Evolutionary conservation across 2,329 filamentous ascomycete species (phyloP).

Genomic region (Podosphaera fusca): DNA sequence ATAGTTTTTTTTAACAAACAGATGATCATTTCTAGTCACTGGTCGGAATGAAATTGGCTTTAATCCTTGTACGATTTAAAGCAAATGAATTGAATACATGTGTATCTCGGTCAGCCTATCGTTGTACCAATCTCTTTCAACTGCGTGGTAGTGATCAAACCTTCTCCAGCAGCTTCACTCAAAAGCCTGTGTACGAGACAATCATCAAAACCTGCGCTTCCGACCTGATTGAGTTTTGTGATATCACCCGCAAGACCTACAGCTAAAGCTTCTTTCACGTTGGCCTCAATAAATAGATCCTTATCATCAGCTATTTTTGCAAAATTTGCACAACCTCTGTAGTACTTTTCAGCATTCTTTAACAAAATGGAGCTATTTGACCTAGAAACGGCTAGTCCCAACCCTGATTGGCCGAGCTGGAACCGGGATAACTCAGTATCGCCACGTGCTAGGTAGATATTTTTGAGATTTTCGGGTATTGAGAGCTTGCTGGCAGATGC

Average conservation of each 20-base stretch:
- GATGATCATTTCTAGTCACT: no score
- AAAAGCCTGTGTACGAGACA: slow-evolving; percentile 1
- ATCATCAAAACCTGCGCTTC: background rate
- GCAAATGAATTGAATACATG: no score
- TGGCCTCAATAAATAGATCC: background rate
- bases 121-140: slow-evolving; percentile 4
- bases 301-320: background rate
- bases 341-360: slow-evolving; percentile 2
- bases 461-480: slow-evolving; percentile 24
- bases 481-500: slow-evolving; percentile 27
- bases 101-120: no score
- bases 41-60: no score
- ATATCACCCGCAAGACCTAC: background rate
- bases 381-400: background rate
- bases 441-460: slow-evolving; percentile 29
- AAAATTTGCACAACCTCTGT: background rate
- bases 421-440: slow-evolving; percentile 31
- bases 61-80: no score
- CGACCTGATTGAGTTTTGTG: background rate
- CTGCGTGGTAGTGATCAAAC: slow-evolving; percentile 4
- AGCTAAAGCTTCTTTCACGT: slow-evolving; percentile 1
- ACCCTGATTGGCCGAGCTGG: slow-evolving; percentile 23
- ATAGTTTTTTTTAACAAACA: no score
- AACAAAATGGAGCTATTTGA: background rate
- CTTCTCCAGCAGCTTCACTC: slow-evolving; percentile 8